These are phyloP conservation scores for Dinochytrium kinnereticum DNA, from an alignment of 371 early-diverging fungal genomes.

Conservation along the genomic window DNA sequence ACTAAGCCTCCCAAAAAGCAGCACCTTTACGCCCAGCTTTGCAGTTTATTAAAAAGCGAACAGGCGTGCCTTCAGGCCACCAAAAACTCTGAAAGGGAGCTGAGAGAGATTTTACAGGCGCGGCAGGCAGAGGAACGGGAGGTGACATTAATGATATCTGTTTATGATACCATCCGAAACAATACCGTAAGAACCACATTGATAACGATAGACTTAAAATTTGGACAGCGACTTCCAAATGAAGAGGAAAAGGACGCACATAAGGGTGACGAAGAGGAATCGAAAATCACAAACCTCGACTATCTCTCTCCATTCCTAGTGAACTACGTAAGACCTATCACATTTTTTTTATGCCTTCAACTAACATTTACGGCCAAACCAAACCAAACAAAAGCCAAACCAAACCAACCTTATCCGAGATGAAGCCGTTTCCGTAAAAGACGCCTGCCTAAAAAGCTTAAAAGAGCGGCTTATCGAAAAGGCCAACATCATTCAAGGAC, in stretches of 20 bases:
- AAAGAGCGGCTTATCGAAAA: slow-evolving; percentile 61
- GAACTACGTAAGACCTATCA: slow-evolving; percentile 47
- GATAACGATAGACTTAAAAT: neutral
- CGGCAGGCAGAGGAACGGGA: slow-evolving; percentile 54
- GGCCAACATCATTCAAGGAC: slow-evolving; percentile 59
- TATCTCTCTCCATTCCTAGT: slow-evolving; percentile 63
- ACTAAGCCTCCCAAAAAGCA: slow-evolving; percentile 55
- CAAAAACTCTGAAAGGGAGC: slow-evolving; percentile 53
- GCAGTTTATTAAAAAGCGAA: slow-evolving; percentile 48
- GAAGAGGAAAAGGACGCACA: slow-evolving; percentile 54
- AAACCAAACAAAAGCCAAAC: slow-evolving; percentile 34
- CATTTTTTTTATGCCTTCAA: neutral
- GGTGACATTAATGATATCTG: slow-evolving; percentile 49
- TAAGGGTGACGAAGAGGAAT: slow-evolving; percentile 57
- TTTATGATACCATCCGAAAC: slow-evolving; percentile 62
- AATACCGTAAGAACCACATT: slow-evolving; percentile 39
- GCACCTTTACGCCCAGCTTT: slow-evolving; percentile 54
- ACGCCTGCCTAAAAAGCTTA: slow-evolving; percentile 53
- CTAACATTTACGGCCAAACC: neutral
- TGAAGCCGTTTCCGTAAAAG: slow-evolving; percentile 53
- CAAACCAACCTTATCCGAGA: slow-evolving; percentile 44
- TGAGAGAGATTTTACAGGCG: slow-evolving; percentile 53
- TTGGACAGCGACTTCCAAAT: slow-evolving; percentile 46
- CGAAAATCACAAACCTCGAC: slow-evolving; percentile 55
- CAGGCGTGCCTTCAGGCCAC: slow-evolving; percentile 52